Conservation (phyloP, 2,329 filamentous ascomycete species). For the Ceratocystis cubensis region DNA sequence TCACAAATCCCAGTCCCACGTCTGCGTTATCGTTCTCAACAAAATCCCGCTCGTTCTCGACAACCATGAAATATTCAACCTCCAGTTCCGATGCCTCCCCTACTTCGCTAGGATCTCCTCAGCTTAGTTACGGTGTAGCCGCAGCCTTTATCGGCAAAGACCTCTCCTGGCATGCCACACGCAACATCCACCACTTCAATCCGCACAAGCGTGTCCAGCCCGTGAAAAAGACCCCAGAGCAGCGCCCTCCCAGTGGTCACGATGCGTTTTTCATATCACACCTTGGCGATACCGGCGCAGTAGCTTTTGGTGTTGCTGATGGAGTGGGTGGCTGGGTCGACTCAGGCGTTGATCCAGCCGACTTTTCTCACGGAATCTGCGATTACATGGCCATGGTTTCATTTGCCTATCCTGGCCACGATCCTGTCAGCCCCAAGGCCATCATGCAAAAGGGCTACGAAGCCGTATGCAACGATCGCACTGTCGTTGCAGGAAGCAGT, state of each 20-base stretch:
- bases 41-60: slow-evolving; percentile 16
- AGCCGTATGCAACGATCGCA: slow-evolving; percentile 58
- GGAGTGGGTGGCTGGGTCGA: slow-evolving; percentile 94
- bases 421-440: slow-evolving; percentile 32
- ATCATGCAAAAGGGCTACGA: slow-evolving; percentile 72
- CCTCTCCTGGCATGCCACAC: slow-evolving; percentile 52
- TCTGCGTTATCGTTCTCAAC: slow-evolving; percentile 8
- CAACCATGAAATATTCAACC: slow-evolving; percentile 15
- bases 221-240: slow-evolving; percentile 41
- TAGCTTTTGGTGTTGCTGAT: slow-evolving; percentile 83
- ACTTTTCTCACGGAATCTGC: slow-evolving; percentile 90
- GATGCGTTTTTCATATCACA: slow-evolving; percentile 90
- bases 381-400: slow-evolving; percentile 79
- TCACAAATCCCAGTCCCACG: slow-evolving; percentile 12
- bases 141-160: slow-evolving; percentile 66
- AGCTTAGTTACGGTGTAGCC: slow-evolving; percentile 56
- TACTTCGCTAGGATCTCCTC: slow-evolving; percentile 15
- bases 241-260: slow-evolving; percentile 69
- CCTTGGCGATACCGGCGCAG: slow-evolving; percentile 55
- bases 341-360: slow-evolving; percentile 81
- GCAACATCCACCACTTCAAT: slow-evolving; percentile 61
- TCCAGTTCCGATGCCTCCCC: slow-evolving; percentile 9
- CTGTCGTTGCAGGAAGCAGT: slow-evolving; percentile 71
- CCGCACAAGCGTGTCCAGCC: slow-evolving; percentile 47
- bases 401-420: slow-evolving; percentile 43